Conservation (phyloP, 1,284 basidiomycete species). For the Cryptococcus wingfieldii region DNA sequence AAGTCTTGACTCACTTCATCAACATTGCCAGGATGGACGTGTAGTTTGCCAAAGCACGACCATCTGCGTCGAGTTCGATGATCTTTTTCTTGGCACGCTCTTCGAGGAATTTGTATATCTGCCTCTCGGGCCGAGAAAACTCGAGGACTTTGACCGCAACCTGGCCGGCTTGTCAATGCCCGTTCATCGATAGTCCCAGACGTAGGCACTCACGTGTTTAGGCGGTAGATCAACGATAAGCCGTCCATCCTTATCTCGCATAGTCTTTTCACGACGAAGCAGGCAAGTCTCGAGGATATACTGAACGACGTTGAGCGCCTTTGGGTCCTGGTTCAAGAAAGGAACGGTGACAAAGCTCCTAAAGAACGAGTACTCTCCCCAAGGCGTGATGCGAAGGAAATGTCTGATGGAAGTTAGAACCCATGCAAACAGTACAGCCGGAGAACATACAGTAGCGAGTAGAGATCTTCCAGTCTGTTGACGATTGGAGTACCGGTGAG, state of each 20-base stretch:
- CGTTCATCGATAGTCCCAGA: conserved; percentile 47
- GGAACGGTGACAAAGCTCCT: conserved; percentile 76
- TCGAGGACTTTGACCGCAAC: conserved; percentile 64
- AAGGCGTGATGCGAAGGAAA: conserved; percentile 85
- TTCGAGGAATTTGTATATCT: conserved; percentile 62
- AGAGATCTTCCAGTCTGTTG: conserved; percentile 88
- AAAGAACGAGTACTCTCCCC: conserved; percentile 70
- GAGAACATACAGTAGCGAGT: conserved; percentile 67
- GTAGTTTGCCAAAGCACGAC: conserved; percentile 75
- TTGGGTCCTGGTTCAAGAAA: conserved; percentile 78
- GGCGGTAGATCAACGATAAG: conserved; percentile 82
- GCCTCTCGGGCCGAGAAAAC: conserved; percentile 70
- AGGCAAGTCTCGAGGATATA: conserved; percentile 84
- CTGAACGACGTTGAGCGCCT: conserved; percentile 88
- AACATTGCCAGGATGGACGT: conserved; percentile 86
- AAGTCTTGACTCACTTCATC: conserved; percentile 60
- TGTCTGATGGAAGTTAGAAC: conserved; percentile 54
- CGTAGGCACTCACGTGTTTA: conserved; percentile 55
- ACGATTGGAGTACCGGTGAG: conserved; percentile 95
- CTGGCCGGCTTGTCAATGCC: conserved; percentile 39
- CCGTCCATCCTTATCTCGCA: conserved; percentile 82
- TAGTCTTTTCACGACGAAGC: conserved; percentile 89
- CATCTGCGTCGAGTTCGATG: conserved; percentile 69
- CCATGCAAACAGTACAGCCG: background rate
- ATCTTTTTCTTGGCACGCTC: conserved; percentile 53